These are phyloP conservation scores for Candida corydali DNA, from an alignment of 805 yeast species.

Conservation along the genomic window DNA sequence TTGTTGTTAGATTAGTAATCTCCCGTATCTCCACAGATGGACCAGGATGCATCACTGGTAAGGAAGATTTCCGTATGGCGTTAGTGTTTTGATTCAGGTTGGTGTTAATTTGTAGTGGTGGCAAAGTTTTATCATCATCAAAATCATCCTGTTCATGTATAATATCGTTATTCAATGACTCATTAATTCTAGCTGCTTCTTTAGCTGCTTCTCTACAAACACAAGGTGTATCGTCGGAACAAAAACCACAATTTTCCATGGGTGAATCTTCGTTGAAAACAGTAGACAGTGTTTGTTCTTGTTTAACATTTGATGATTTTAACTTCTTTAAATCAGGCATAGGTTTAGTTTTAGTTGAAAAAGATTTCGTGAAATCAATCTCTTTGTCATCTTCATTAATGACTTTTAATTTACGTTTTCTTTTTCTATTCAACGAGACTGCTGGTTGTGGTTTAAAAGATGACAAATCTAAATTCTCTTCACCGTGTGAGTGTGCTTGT, in stretches of 20 bases:
- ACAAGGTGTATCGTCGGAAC: conserved; percentile 89
- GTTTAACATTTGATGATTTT: conserved; percentile 11
- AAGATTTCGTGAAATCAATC: conserved; percentile 54
- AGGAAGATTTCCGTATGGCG: conserved; percentile 31
- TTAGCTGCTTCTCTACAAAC: conserved; percentile 78
- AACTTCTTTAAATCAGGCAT: conserved; percentile 37
- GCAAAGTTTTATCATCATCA: conserved; percentile 37
- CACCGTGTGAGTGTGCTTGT: conserved; percentile 15
- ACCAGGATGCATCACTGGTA: conserved; percentile 63
- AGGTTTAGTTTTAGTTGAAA: conserved; percentile 25
- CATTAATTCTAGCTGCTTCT: conserved; percentile 41
- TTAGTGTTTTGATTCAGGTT: conserved; percentile 9
- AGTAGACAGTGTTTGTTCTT: conserved; percentile 1
- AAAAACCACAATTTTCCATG: conserved; percentile 85
- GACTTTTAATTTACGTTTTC: conserved; percentile 9
- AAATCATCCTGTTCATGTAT: conserved; percentile 14
- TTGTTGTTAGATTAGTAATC: conserved; percentile 36
- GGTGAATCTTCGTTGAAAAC: conserved; percentile 45
- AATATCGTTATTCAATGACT: conserved; percentile 16
- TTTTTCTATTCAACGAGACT: conserved; percentile 48
- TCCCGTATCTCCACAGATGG: conserved; percentile 52
- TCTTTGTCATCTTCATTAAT: conserved; percentile 25
- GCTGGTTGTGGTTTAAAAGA: conserved; percentile 61
- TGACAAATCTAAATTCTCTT: conserved; percentile 26
- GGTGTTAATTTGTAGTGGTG: conserved; percentile 30